Percentiles rank a stretch among this genome's conserved stretches.
These are phyloP conservation scores for Eutypella sp. DNA, from an alignment of 2,329 filamentous ascomycete species.

Conservation along the genomic window DNA sequence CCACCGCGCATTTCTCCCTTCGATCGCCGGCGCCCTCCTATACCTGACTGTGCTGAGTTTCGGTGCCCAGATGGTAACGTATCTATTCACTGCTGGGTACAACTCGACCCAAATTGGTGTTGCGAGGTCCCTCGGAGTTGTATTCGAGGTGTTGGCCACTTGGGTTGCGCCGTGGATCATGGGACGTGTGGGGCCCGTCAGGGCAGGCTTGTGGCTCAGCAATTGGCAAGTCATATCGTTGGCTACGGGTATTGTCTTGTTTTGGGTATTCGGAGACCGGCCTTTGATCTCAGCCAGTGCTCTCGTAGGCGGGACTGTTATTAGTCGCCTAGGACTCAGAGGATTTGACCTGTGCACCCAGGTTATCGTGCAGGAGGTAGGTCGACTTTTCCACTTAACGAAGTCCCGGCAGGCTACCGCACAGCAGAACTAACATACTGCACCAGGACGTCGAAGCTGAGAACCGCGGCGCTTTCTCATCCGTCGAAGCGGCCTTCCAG, in stretches of 20 bases:
- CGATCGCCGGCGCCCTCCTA: conserved; percentile 37
- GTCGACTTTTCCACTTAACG: conserved; percentile 9
- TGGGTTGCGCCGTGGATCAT: conserved; percentile 55
- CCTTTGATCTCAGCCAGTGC: conserved; percentile 37
- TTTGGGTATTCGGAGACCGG: conserved; percentile 14
- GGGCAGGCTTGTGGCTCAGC: conserved; percentile 65
- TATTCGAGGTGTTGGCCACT: conserved; percentile 57
- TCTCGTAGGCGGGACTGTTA: conserved; percentile 44
- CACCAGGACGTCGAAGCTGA: conserved; percentile 51
- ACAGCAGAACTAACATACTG: too few species aligned
- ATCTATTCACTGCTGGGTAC: conserved; percentile 50
- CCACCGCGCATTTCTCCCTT: conserved; percentile 55
- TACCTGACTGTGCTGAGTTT: conserved; percentile 57
- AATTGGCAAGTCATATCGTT: conserved; percentile 62
- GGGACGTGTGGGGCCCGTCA: conserved; percentile 48
- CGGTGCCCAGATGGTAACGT: conserved; percentile 60
- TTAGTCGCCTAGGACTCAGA: conserved; percentile 58
- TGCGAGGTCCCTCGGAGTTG: conserved; percentile 46
- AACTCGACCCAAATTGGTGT: conserved; percentile 47
- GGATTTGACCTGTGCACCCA: conserved; percentile 58
- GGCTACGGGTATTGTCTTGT: conserved; percentile 39
- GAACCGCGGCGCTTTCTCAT: conserved; percentile 63
- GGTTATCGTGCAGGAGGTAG: conserved; percentile 56
- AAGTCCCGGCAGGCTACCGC: too few species aligned
- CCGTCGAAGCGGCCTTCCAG: conserved; percentile 63